Base-by-base conservation (phyloP, 2,329 filamentous ascomycete species). In the Phaeoacremonium minimum region DNA sequence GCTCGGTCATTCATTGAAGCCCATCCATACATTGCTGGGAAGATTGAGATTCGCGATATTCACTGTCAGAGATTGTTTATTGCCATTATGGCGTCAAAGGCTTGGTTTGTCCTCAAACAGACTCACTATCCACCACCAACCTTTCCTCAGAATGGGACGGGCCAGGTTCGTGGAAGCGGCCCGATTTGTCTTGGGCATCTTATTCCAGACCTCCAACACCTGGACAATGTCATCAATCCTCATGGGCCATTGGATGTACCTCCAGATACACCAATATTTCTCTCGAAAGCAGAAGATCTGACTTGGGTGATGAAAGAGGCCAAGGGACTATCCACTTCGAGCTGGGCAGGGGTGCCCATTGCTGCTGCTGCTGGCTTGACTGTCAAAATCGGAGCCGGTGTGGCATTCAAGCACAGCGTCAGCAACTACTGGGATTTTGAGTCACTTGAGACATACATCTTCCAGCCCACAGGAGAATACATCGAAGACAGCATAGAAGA, bases 21-120 rank as follows among this genome's bases (percentile, higher is more conserved):
- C n/a, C n/a, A n/a, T n/a, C n/a, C n/a, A n/a, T n/a, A n/a, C n/a
- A n/a, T n/a, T n/a, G n/a, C n/a, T n/a, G n/a, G n/a, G n/a, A n/a
- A n/a, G n/a, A n/a, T n/a, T n/a, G n/a, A n/a, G n/a, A n/a, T n/a
- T n/a, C n/a, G n/a, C n/a, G n/a, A n/a, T n/a, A n/a, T n/a, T n/a
- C n/a, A n/a, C n/a, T n/a, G n/a, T n/a, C n/a, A n/a, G n/a, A n/a
- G n/a, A n/a, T n/a, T n/a, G n/a, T n/a, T n/a, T n/a, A n/a, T n/a
- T n/a, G n/a, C n/a, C n/a, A n/a, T n/a, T n/a, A 26, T 26, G 22
- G 22, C 22, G 22, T 26, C 22, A 26, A 29, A 35, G 28, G 14
- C 22, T 22, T 40, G 37, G 37, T 40, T 40, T 31, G 35, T 37
- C 11, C 33, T 40, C n/a, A 18, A 19, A 22, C 37, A 40, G 33